Base-by-base conservation (phyloP, 2,329 filamentous ascomycete genomes). In the Clarireedia monteithiana region DNA sequence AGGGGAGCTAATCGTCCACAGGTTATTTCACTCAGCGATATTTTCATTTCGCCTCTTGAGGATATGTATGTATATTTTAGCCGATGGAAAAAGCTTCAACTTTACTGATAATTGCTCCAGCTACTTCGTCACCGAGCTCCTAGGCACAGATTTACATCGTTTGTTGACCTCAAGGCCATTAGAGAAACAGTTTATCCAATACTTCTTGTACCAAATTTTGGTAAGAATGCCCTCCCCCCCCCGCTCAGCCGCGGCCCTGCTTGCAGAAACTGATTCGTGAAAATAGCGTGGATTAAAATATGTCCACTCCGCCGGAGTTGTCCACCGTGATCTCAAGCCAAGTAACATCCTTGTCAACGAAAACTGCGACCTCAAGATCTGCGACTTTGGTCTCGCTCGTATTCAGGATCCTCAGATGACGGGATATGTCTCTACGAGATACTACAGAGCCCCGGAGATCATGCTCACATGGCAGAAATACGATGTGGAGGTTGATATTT, bases 401-500 rank as follows among this genome's bases (percentile, higher is more conserved):
- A 96, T 99, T 67, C 94, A 99, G 72, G 94, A 99, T 70, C 94
- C 94, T 38, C 94, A 99, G 75, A 99, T 99, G 94, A 99, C 94
- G 44, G 94, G 94, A 65, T 99, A 99, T 70, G 94, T 99, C 59
- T 97, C 94, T 48, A 99, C 94, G 60, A 82, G 94, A 79, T 99
- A 99, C 80, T 99, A 99, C 80, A 86, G 94, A 68, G 94, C 94
- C 7, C 94, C 94, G 17, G 94, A 99, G 74, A 99, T 99, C 71
- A 99, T 99, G 94, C 90, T 99, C 70, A 97, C 94, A 62, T 99
- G 94, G 94, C 94, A 99, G 78, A 99, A 99, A 77, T 99, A 99
- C 75, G 94, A 99, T 66, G 86, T 97, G 48, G 94, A 97, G 76
- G 94, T 99, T 57, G 94, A 99, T 71, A 96, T 99, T 70, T 99